Evolutionary conservation across 805 yeast species (phyloP).

Genomic region (Nakazawaea siamensis): DNA sequence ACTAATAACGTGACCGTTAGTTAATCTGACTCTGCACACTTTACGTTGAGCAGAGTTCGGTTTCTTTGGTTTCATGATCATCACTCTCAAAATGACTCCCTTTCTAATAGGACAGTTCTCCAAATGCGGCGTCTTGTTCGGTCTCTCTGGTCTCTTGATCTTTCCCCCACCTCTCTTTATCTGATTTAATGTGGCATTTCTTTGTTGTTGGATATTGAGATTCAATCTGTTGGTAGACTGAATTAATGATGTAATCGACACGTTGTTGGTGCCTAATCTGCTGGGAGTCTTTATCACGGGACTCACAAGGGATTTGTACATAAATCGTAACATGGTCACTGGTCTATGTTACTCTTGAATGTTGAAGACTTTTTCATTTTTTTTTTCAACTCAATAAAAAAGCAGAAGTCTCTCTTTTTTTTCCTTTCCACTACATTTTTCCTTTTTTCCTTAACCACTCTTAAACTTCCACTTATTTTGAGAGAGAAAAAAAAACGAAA

Average conservation of each 20-base stretch:
- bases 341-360: no score
- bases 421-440: no score
- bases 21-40: conserved; percentile 88
- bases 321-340: conserved; percentile 11
- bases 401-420: no score
- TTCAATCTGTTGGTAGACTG: conserved; percentile 6
- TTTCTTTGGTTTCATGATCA: conserved; percentile 94
- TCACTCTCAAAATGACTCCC: conserved; percentile 89
- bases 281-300: neutral
- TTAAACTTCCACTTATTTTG: no score
- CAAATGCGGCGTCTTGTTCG: conserved; percentile 72
- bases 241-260: conserved; percentile 3
- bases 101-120: conserved; percentile 78
- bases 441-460: no score
- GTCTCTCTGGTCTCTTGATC: conserved; percentile 27
- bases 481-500: neutral
- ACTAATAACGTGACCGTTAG: conserved; percentile 81
- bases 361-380: no score
- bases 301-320: conserved; percentile 13
- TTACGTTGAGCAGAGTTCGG: conserved; percentile 98
- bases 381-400: no score
- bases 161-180: conserved; percentile 55
- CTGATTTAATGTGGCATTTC: conserved; percentile 72
- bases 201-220: conserved; percentile 24
- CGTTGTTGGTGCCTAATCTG: conserved; percentile 1